Base-by-base conservation (phyloP, 352 stramenopile genomes). In the Achlya hypogyna region DNA sequence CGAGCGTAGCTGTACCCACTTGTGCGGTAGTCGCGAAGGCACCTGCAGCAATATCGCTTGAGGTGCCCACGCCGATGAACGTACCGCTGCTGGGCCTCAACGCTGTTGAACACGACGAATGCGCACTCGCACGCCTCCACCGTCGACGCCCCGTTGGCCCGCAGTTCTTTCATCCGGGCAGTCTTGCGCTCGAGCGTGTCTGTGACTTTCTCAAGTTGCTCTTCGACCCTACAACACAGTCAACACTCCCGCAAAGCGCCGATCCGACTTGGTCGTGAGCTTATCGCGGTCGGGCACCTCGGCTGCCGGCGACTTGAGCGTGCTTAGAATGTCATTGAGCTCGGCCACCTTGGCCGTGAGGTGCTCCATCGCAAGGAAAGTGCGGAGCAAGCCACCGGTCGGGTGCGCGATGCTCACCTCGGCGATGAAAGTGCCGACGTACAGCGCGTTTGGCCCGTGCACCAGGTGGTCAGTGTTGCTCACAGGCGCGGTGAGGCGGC, bases 61-160 rank as follows among this genome's bases (percentile, higher is more conserved):
- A 31, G 6, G 16, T 49, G n/a, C 1, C 12, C 14, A 3, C 16
- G 23, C 6, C 25, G 29, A 31, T 18, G 20, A 58, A 25, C 8
- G 49, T 42, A 67, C 60, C 87, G 74, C 1, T 78, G 77, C 8
- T 74, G 77, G 9, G 85, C 93, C 60, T 95, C 87, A 43, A 94
- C 54, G 60, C 92, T 88, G 66, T 96, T 91, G 65, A 96, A 96
- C 6, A 95, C 84, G 0, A 96, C 83, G 58, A 95, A 96, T 0
- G 86, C 88, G 51, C 82, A 91, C 25, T 88, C 74, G 31, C 82
- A 91, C 1, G 78, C 77, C 52, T 92, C 74, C 38, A 91, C 16
- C 2, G 23, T 27, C 9, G n/a, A 25, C 6, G 38, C 47, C 5
- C 43, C 40, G 20, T 67, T 20, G 2, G 28, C 25, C 42, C 85